Evolutionary conservation across 257 asterid genomes (phyloP), one percentile per base, ranked within the genome.

Genomic region (Petunia axillaris): DNA sequence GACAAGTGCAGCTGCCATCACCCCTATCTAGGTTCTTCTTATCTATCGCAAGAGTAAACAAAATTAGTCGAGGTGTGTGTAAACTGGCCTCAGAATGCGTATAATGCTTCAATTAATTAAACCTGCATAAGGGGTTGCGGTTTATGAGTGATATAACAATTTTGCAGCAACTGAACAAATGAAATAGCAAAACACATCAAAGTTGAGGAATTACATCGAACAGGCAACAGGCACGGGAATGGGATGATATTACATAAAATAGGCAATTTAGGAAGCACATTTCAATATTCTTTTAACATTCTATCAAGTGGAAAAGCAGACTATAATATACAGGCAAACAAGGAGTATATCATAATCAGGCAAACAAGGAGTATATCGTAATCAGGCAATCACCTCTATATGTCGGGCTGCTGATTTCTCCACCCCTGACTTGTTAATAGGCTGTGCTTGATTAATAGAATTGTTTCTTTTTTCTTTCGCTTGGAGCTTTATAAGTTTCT

Each of bases 1-100:
- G 63, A 79, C 14, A 50, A 48, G 14, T 14, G 53, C 48, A 50
- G 67, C 50, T 25, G 70, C 16, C n/a, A 41, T n/a, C 40, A 73
- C 55, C 85, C 25, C 82, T 78, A n/a, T 52, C 41, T 10, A 3
- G 1, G n/a, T 52, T 9, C 64, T 77, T 74, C 73, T 77, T 39
- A 25, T 25, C 25, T 5, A 39, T 16, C 9, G 14, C 37, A 9
- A 25, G n/a, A 5, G 25, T 46, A 70, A 25, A 35, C 10, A 46
- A 25, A 46, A 70, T 46, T 70, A 70, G 59, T 10, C 9, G 40
- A 44, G 76, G 9, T 4, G 38, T 41, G 37, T 1, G 1, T 46
- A 9, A 70, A 16, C 40, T 37, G n/a, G 44, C 25, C 25, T 25
- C 25, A 25, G 25, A 25, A 25, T 25, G 25, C 25, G 25, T 25